Evolutionary conservation across 495 filamentous ascomycete species (phyloP).

Genomic region (Aspergillus taichungensis): DNA sequence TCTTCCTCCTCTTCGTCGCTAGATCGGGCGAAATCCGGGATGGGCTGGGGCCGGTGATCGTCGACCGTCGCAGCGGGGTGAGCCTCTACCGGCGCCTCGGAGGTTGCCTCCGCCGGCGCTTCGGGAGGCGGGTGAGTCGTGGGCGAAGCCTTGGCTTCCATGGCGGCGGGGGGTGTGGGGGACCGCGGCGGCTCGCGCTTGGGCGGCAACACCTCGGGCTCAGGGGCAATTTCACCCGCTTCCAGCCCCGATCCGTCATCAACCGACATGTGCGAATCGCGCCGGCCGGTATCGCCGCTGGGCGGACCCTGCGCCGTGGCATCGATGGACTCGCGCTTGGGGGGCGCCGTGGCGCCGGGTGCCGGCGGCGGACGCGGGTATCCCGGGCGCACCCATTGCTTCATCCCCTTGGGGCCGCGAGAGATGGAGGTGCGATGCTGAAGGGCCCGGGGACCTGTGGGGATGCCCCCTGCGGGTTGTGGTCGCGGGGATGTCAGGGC

Average conservation of each 20-base stretch:
- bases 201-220: neutral
- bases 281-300: conserved; percentile 12
- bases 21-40: conserved; percentile 26
- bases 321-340: conserved; percentile 34
- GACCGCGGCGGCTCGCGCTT: neutral
- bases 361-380: conserved; percentile 22
- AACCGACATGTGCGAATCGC: conserved; percentile 7
- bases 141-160: neutral
- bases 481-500: conserved; percentile 41
- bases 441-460: conserved; percentile 49
- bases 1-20: conserved; percentile 42
- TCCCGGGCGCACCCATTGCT: conserved; percentile 54
- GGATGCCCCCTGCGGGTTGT: conserved; percentile 42
- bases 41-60: conserved; percentile 1
- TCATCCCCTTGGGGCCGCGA: conserved; percentile 39
- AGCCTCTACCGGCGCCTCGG: too few relatives aligned
- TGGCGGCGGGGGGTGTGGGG: neutral
- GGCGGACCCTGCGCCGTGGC: conserved; percentile 25
- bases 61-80: too few relatives aligned
- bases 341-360: conserved; percentile 20
- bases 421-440: conserved; percentile 29
- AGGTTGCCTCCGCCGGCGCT: neutral
- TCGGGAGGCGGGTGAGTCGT: neutral
- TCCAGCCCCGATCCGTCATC: conserved; percentile 7
- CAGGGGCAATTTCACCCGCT: conserved; percentile 7